Conservation (phyloP, 2,329 filamentous ascomycete species). For the Phaeosphaeriaceae sp. region DNA sequence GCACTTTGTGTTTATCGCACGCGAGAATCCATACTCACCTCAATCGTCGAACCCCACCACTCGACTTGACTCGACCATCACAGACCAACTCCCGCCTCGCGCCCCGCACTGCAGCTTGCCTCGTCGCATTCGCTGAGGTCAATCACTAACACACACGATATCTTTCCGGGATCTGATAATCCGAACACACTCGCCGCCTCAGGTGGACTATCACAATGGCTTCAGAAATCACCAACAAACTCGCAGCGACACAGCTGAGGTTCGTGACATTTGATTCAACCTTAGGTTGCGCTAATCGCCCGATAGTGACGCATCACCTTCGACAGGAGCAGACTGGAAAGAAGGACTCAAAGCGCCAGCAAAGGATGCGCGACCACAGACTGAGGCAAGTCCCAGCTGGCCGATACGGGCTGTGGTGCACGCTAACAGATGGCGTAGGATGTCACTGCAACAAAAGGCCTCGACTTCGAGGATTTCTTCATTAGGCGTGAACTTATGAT, state of each 20-base stretch:
- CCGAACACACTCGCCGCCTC: conserved; percentile 23
- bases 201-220: conserved; percentile 53
- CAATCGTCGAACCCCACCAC: conserved; percentile 22
- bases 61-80: conserved; percentile 17
- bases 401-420: not conserved
- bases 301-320: conserved; percentile 55
- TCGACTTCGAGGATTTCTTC: conserved; percentile 97
- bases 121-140: conserved; percentile 26
- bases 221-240: conserved; percentile 62
- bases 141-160: conserved; percentile 14
- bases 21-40: conserved; percentile 19
- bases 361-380: conserved; percentile 81
- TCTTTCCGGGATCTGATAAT: conserved; percentile 20
- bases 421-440: conserved; percentile 66
- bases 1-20: conserved; percentile 18
- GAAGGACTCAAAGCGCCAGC: conserved; percentile 73
- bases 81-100: conserved; percentile 19
- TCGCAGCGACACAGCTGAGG: conserved; percentile 63
- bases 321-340: conserved; percentile 74
- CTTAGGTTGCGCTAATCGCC: conserved; percentile 17
- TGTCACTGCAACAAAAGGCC: conserved; percentile 96
- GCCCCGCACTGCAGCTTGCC: conserved; percentile 26
- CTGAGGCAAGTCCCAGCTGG: conserved; percentile 66
- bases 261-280: conserved; percentile 32
- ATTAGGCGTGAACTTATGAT: conserved; percentile 95